Evolutionary conservation across 352 stramenopile genomes (phyloP).

Genomic region (Elongisporangium senticosum): DNA sequence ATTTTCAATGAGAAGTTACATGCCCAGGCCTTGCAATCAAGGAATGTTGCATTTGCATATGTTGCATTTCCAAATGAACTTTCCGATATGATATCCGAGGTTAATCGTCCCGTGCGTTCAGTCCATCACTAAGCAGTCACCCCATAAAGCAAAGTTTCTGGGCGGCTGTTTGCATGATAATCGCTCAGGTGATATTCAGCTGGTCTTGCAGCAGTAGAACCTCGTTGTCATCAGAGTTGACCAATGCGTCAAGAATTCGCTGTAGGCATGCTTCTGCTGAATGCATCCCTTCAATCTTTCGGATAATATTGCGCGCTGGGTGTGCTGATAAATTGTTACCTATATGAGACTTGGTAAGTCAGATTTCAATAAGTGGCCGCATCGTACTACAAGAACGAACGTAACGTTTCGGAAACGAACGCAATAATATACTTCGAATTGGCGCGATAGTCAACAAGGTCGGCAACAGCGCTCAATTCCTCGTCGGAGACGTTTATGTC

Average conservation of each 20-base stretch:
- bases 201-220: conserved; percentile 15
- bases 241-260: conserved; percentile 8
- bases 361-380: conserved; percentile 1
- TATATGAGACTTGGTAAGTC: background rate
- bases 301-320: conserved; percentile 9
- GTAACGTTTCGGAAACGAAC: conserved; percentile 10
- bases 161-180: conserved; percentile 10
- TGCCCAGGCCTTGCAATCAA: too few relatives aligned
- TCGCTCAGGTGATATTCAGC: conserved; percentile 6
- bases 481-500: background rate
- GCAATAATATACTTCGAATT: conserved; percentile 3
- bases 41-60: too few relatives aligned
- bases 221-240: conserved; percentile 10
- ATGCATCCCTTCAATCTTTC: conserved; percentile 7
- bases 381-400: conserved; percentile 2
- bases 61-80: background rate
- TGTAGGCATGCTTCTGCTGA: conserved; percentile 8
- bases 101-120: conserved; percentile 20
- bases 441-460: too few relatives aligned
- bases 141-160: conserved; percentile 19
- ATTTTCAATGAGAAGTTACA: too few relatives aligned
- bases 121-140: conserved; percentile 16
- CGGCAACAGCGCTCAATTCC: too few relatives aligned
- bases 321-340: conserved; percentile 9
- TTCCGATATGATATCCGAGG: conserved; percentile 7